Conservation (phyloP, 2,329 filamentous ascomycete genomes). For the Capronia americana region DNA sequence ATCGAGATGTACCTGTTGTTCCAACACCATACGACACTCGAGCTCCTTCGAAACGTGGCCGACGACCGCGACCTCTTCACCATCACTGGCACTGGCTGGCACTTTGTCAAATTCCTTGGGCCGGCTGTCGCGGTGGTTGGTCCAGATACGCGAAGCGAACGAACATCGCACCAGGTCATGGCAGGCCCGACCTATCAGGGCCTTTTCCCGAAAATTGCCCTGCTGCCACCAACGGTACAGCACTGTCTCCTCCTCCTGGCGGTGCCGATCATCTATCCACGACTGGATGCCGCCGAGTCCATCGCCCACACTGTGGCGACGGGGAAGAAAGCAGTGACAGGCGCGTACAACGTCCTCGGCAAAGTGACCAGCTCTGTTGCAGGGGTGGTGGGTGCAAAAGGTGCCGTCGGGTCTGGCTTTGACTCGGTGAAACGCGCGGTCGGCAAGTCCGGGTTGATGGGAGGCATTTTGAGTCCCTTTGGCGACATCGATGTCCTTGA, state of each 20-base stretch:
- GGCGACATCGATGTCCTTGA: slow-evolving; percentile 94
- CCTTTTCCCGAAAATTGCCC: slow-evolving; percentile 92
- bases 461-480: slow-evolving; percentile 92
- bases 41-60: slow-evolving; percentile 86
- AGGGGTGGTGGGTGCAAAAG: slow-evolving; percentile 92
- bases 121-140: slow-evolving; percentile 89
- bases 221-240: slow-evolving; percentile 88
- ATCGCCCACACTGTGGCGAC: slow-evolving; percentile 89
- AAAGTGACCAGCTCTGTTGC: slow-evolving; percentile 95
- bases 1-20: slow-evolving; percentile 98
- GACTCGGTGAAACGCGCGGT: slow-evolving; percentile 95
- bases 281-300: slow-evolving; percentile 88
- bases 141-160: slow-evolving; percentile 88
- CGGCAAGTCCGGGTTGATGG: slow-evolving; percentile 94
- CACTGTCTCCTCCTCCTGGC: slow-evolving; percentile 97
- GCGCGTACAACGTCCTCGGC: slow-evolving; percentile 92
- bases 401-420: slow-evolving; percentile 90
- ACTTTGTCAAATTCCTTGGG: slow-evolving; percentile 96
- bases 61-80: slow-evolving; percentile 94
- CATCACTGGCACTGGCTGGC: slow-evolving; percentile 96
- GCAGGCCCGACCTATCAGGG: slow-evolving; percentile 97
- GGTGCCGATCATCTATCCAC: slow-evolving; percentile 87
- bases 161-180: slow-evolving; percentile 89
- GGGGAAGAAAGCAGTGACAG: slow-evolving; percentile 95
- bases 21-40: slow-evolving; percentile 95